Conservation (phyloP, 352 stramenopile species). For the Phytopythium delawarense region DNA sequence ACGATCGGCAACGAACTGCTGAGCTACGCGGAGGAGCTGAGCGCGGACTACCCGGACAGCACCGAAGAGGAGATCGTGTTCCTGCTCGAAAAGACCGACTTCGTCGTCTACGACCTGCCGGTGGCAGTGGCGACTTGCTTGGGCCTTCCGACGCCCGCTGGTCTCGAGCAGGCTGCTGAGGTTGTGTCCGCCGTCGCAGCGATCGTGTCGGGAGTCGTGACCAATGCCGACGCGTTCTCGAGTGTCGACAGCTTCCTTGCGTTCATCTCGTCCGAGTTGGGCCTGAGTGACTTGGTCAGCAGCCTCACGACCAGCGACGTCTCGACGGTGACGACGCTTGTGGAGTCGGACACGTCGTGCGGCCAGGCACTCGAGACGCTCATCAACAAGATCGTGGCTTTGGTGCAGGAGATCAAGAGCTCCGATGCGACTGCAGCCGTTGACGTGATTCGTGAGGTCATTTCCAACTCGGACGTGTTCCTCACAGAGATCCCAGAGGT, state of each 20-base stretch:
- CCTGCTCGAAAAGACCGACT: conserved; percentile 55
- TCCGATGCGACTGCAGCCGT: conserved; percentile 16
- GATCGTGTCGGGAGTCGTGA: conserved; percentile 31
- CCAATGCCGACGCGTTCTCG: conserved; percentile 36
- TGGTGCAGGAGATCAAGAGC: conserved; percentile 37
- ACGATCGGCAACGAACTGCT: conserved; percentile 38
- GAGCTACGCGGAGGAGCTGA: conserved; percentile 31
- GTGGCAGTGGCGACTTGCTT: conserved; percentile 40
- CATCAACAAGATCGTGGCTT: conserved; percentile 37
- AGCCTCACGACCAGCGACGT: conserved; percentile 24
- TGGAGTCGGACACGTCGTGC: conserved; percentile 33
- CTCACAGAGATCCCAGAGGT: conserved; percentile 39
- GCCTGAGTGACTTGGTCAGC: conserved; percentile 14
- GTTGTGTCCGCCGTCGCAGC: conserved; percentile 24
- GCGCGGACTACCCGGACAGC: conserved; percentile 28
- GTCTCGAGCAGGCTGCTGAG: conserved; percentile 29
- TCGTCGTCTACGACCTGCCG: conserved; percentile 46
- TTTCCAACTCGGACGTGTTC: conserved; percentile 40
- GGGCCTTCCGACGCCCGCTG: conserved; percentile 19
- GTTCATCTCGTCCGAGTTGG: conserved; percentile 18
- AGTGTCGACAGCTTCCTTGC: conserved; percentile 26
- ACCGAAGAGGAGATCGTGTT: conserved; percentile 47
- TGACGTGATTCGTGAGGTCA: conserved; percentile 34
- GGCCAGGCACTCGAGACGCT: conserved; percentile 41
- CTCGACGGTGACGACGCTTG: conserved; percentile 25